phyloP scores from a whole-genome alignment of 805 yeast species.

The Saccharomyces jurei region DNA sequence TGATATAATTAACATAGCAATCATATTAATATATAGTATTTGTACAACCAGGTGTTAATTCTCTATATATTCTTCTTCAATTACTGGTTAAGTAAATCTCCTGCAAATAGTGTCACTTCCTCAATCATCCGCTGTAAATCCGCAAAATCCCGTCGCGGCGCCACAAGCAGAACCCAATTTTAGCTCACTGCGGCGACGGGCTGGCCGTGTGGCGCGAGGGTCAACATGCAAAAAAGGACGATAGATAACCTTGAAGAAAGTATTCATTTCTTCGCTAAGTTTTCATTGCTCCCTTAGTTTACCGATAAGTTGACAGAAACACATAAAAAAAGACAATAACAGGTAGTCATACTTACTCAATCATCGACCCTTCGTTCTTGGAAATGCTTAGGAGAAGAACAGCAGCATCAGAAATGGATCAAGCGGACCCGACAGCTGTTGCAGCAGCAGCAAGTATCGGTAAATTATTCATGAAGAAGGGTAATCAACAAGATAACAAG shows the following conservation, averaged over 20 bases:
- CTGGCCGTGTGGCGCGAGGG: background rate
- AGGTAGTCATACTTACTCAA: background rate
- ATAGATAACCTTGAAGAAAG: background rate
- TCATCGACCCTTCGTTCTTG: background rate
- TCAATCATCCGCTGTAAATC: background rate
- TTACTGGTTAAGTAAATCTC: background rate
- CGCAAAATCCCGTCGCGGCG: background rate
- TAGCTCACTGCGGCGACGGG: background rate
- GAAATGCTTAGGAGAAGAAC: background rate
- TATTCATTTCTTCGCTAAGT: background rate
- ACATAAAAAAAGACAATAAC: background rate
- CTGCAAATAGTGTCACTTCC: background rate
- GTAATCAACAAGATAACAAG: conserved; percentile 4
- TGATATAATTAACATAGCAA: too few species aligned
- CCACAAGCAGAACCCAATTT: background rate
- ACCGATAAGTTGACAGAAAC: background rate
- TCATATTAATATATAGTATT: too few species aligned
- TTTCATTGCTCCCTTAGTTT: background rate
- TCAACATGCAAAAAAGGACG: background rate
- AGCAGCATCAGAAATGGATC: background rate
- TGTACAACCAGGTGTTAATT: background rate
- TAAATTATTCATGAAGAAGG: conserved; percentile 33
- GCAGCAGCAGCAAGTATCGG: conserved; percentile 60
- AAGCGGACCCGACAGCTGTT: conserved; percentile 42
- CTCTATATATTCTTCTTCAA: background rate